Evolutionary conservation across 2,329 filamentous ascomycete species (phyloP).

Genomic region (Lasiodiplodia theobromae): DNA sequence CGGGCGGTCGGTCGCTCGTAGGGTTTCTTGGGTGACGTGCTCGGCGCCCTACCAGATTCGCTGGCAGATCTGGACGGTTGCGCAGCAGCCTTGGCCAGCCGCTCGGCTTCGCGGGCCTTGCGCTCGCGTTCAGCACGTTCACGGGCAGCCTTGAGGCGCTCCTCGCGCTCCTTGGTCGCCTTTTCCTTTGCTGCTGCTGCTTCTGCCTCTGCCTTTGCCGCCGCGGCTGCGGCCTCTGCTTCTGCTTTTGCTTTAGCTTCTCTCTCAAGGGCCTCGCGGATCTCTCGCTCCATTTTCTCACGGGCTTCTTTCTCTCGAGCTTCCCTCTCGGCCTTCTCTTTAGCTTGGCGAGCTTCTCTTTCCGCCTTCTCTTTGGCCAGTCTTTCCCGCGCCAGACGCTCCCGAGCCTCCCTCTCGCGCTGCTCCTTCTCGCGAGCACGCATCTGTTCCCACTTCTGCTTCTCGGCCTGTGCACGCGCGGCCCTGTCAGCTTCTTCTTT

Average conservation of each 20-base stretch:
- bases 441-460: slow-evolving; percentile 60
- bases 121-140: slow-evolving; percentile 49
- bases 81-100: slow-evolving; percentile 32
- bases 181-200: slow-evolving; percentile 39
- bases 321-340: slow-evolving; percentile 46
- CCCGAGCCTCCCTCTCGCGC: slow-evolving; percentile 56
- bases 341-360: slow-evolving; percentile 40
- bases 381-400: slow-evolving; percentile 52
- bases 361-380: slow-evolving; percentile 49
- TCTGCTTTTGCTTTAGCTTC: slow-evolving; percentile 34
- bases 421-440: slow-evolving; percentile 57
- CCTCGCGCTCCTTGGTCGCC: slow-evolving; percentile 36
- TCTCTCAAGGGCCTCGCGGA: slow-evolving; percentile 39
- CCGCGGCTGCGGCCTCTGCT: slow-evolving; percentile 40
- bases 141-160: slow-evolving; percentile 47
- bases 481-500: slow-evolving; percentile 57
- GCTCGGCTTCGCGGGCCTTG: slow-evolving; percentile 47
- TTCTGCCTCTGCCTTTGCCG: slow-evolving; percentile 45
- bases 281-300: slow-evolving; percentile 46
- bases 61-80: slow-evolving; percentile 33
- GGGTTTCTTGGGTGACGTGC: slow-evolving; percentile 47
- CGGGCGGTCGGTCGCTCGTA: slow-evolving; percentile 61
- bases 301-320: slow-evolving; percentile 50
- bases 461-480: slow-evolving; percentile 56
- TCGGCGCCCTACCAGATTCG: slow-evolving; percentile 30